A percentile compares a stretch with the other conserved stretches of the same genome.
Evolutionary conservation across 2,329 filamentous ascomycete species (phyloP).

Genomic region (Penicillium sumatraense): DNA sequence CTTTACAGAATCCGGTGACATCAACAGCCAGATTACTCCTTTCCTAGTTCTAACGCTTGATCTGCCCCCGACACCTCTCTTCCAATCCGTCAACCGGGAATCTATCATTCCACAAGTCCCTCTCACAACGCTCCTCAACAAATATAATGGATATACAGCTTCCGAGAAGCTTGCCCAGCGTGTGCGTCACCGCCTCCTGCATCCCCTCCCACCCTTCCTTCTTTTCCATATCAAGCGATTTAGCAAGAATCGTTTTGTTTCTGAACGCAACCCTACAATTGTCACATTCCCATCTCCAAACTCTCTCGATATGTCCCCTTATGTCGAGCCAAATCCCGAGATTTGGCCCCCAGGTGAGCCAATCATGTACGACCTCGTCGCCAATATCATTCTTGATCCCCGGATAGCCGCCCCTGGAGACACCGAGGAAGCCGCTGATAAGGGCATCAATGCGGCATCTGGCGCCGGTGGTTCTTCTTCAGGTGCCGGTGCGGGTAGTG

Average conservation of each 20-base stretch:
- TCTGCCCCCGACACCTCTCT: constrained; percentile 86
- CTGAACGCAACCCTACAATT: constrained; percentile 95
- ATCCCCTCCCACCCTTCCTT: constrained; percentile 88
- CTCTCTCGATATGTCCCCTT: constrained; percentile 84
- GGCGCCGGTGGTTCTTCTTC: constrained; percentile 43
- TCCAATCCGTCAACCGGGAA: constrained; percentile 90
- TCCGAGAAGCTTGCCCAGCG: constrained; percentile 90
- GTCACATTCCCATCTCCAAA: constrained; percentile 89
- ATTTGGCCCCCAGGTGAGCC: constrained; percentile 75
- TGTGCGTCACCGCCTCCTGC: constrained; percentile 84
- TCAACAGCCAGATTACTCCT: constrained; percentile 75
- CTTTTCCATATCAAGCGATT: constrained; percentile 97
- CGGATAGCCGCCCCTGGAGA: constrained; percentile 69
- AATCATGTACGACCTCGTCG: constrained; percentile 92
- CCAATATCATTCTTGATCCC: constrained; percentile 73
- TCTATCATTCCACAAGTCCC: constrained; percentile 88
- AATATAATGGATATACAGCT: constrained; percentile 87
- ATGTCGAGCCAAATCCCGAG: constrained; percentile 83
- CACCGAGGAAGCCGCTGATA: constrained; percentile 46
- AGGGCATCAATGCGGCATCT: constrained; percentile 41
- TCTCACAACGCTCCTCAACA: constrained; percentile 78
- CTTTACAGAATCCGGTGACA: constrained; percentile 86
- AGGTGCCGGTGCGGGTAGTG: constrained; percentile 83
- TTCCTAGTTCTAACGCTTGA: constrained; percentile 95
- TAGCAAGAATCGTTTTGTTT: constrained; percentile 93